These are phyloP conservation scores for Ophiobolus disseminans DNA, from an alignment of 2,329 filamentous ascomycete species.

Conservation along the genomic window DNA sequence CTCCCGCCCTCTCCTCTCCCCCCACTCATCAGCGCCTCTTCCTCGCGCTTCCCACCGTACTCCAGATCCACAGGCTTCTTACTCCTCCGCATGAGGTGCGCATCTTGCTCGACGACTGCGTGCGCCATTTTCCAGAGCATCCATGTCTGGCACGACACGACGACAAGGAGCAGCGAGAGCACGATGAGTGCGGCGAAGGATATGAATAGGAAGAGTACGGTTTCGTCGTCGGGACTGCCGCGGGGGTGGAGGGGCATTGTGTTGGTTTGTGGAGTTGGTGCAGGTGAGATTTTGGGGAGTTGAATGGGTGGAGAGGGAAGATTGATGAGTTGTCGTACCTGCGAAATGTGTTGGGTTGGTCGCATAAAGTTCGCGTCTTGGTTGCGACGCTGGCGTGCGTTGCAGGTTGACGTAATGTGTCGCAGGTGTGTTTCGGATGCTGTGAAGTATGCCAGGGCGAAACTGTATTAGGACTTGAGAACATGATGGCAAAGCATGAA, in stretches of 20 bases:
- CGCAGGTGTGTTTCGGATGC: constrained; percentile 18
- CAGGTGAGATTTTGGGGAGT: neutral
- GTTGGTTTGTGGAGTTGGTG: constrained; percentile 7
- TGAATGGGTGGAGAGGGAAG: neutral
- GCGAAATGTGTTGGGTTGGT: neutral
- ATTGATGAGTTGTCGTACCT: neutral
- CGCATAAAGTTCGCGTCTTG: neutral
- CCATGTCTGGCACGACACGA: constrained; percentile 31
- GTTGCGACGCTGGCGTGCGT: neutral
- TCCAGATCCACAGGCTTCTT: neutral
- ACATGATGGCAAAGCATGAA: neutral
- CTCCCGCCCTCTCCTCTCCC: constrained; percentile 1
- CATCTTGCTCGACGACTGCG: constrained; percentile 28
- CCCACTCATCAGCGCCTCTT: constrained; percentile 12
- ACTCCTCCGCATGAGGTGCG: constrained; percentile 9
- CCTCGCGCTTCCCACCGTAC: neutral
- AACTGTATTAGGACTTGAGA: neutral
- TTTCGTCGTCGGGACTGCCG: constrained; percentile 15
- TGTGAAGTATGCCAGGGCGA: neutral
- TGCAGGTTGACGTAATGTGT: constrained; percentile 10
- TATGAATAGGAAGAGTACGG: constrained; percentile 34
- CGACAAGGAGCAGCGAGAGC: constrained; percentile 28
- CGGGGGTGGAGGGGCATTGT: neutral
- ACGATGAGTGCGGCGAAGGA: constrained; percentile 33
- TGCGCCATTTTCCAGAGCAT: constrained; percentile 31